Evolutionary conservation across 2,329 filamentous ascomycete genomes (phyloP).

Genomic region (Scedosporium boydii): DNA sequence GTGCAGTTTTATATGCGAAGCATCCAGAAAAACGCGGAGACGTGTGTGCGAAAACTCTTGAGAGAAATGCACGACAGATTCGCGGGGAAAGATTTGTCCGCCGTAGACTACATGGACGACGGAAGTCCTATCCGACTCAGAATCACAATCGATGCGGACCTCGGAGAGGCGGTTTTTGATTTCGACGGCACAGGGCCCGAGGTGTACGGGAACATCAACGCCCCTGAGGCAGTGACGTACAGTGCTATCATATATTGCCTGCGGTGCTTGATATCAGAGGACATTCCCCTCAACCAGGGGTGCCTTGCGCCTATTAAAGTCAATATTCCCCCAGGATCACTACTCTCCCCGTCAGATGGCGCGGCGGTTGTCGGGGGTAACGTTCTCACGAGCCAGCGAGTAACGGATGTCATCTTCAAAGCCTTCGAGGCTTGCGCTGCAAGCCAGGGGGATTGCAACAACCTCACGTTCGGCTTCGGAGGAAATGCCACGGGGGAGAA

Average conservation of each 20-base stretch:
- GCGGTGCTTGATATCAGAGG: constrained; percentile 67
- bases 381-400: constrained; percentile 42
- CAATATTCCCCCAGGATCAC: constrained; percentile 61
- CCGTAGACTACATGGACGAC: constrained; percentile 77
- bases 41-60: constrained; percentile 62
- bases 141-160: constrained; percentile 63
- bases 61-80: constrained; percentile 63
- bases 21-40: constrained; percentile 72
- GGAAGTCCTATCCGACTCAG: constrained; percentile 67
- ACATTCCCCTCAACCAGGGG: constrained; percentile 78
- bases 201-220: constrained; percentile 73
- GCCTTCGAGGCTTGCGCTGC: constrained; percentile 74
- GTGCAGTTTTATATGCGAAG: constrained; percentile 79
- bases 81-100: constrained; percentile 58
- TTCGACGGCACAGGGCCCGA: constrained; percentile 73
- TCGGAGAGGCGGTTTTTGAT: constrained; percentile 72
- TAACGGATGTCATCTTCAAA: constrained; percentile 42
- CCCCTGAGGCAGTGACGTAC: constrained; percentile 72
- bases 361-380: constrained; percentile 79
- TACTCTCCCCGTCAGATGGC: constrained; percentile 65
- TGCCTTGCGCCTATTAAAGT: constrained; percentile 69
- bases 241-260: constrained; percentile 84
- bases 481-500: constrained; percentile 28
- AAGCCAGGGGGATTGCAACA: constrained; percentile 73
- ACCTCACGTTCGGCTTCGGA: constrained; percentile 71